Percentiles rank a stretch among this genome's conserved stretches.
Conservation (phyloP, 768 basidiomycete genomes). For the Daedalea quercina region DNA sequence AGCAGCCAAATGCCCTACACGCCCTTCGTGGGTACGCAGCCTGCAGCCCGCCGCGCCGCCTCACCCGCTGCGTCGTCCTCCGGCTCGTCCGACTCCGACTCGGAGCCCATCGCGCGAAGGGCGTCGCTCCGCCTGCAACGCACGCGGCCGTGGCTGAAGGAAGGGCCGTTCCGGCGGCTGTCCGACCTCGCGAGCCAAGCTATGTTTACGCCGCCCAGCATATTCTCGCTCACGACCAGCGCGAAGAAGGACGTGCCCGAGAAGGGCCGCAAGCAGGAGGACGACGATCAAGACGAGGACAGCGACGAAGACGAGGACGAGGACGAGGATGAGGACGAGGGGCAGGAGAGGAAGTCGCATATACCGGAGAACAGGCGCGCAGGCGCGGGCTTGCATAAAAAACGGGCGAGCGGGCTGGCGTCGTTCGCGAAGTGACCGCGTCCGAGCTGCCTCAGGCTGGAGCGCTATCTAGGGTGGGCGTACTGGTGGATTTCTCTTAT, state of each 20-base stretch:
- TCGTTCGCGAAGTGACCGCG: conserved; percentile 4
- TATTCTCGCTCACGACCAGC: conserved; percentile 8
- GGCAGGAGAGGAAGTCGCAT: conserved; percentile 37
- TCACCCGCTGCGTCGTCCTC: neutral
- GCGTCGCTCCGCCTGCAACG: conserved; percentile 14
- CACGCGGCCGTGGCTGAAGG: conserved; percentile 7
- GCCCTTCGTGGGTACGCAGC: too few relatives aligned
- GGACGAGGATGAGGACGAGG: conserved; percentile 32
- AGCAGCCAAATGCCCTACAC: conserved; percentile 50
- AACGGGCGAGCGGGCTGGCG: conserved; percentile 12
- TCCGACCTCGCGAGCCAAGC: conserved; percentile 42
- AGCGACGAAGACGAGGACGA: conserved; percentile 31
- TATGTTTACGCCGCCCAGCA: conserved; percentile 27
- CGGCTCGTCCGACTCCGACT: conserved; percentile 23
- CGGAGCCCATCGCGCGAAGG: conserved; percentile 28
- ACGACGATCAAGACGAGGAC: conserved; percentile 29
- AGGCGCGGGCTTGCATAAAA: conserved; percentile 41
- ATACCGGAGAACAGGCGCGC: conserved; percentile 56
- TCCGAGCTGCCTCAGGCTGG: too few relatives aligned
- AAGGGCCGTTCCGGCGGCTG: conserved; percentile 36
- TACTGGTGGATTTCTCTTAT: neutral
- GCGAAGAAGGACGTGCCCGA: neutral
- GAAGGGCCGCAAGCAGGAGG: conserved; percentile 3
- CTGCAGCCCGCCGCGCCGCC: neutral
- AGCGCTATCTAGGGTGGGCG: too few relatives aligned